Base-by-base conservation (phyloP, 352 stramenopile species). In the Phytophthora hibernalis region DNA sequence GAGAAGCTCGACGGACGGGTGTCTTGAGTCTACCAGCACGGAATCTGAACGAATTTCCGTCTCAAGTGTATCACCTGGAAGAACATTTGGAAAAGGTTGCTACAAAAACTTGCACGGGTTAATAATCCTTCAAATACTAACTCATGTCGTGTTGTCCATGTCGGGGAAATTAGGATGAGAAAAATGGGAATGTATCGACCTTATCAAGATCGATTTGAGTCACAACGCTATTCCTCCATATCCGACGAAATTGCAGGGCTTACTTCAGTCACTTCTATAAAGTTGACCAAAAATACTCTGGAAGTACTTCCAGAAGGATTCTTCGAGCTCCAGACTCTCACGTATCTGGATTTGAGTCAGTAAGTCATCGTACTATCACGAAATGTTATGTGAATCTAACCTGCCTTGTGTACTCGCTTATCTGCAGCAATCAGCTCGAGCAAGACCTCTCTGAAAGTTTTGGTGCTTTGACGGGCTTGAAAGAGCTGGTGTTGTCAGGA, bases 141-240 rank as follows among this genome's bases (percentile, higher is more conserved):
- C 12, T 18, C 2, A 20, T 33, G 30, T 30, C 16, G 18, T 44
- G n/a, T 4, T 43, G 15, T 43, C 26, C 5, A 43, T 11, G 31
- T 58, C 15, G 54, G 12, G 0, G 47, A 5, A 18, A n/a, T 24
- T 44, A 89, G 80, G 87, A 95, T 21, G 87, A 95, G 59, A 92
- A 93, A 88, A 84, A 51, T 95, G 87, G 87, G 87, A 95, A 61
- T 95, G 87, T 56, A 81, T 93, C 22, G 87, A 93, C 57, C 58
- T 95, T 37, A 48, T 90, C 38, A 95, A 92, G 70, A 78, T 93
- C 28, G 87, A 95, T 43, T 61, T 95, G 53, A 95, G 87, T 49
- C 87, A 93, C 68, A 93, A 95, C 59, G 67, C 76, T 0, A 93
- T 95, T 55, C 38, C 1, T 65, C 56, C 11, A 74, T 95, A 40